Base-by-base conservation (phyloP, 2,329 filamentous ascomycete species). In the Alternaria sp. region DNA sequence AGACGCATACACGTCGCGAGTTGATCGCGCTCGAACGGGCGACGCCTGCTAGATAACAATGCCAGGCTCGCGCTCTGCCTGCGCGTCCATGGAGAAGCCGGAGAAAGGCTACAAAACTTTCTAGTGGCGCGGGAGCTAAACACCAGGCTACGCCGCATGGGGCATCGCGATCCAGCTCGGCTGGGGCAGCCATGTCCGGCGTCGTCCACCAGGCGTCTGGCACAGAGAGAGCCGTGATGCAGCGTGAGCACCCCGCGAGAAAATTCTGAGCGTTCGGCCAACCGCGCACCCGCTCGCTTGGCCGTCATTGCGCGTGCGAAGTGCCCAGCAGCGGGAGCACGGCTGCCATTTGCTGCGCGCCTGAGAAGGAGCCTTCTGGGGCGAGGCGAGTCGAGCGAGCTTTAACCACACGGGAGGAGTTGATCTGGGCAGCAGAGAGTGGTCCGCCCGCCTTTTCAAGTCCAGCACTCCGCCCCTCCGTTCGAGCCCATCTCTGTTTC, bases 401-500 rank as follows among this genome's bases (percentile, higher is more conserved):
- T 68, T 67, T 68, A 66, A 68, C 68, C 70, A 73, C 49, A 59
- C 55, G 43, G 60, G 28, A 53, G 46, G 60, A 66, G 63, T 62
- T 58, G 64, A 63, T 30, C 70, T 65, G 65, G 71, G 69, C 66
- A 68, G 59, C 63, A 70, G 66, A 61, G 61, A 50, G 61, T 64
- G 68, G 69, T 64, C 74, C 73, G 74, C 71, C 73, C 74, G 71
- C 71, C 71, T 71, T 75, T 78, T 76, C 69, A 77, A 73, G 70
- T 70, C 70, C 65, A 73, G 74, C 73, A 71, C 73, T 72, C 75
- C 72, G 73, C 75, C 75, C 72, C 71, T 75, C 71, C 66, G 68
- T 60, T 70, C 66, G 65, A 69, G 68, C 66, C 71, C 66, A 70
- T 64, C 69, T 67, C 68, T 70, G 74, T 82, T 83, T 82, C 71